A percentile compares a stretch with the other conserved stretches of the same genome.
These are phyloP conservation scores for Graphilbum fragrans DNA, from an alignment of 2,329 filamentous ascomycete species.

Conservation along the genomic window DNA sequence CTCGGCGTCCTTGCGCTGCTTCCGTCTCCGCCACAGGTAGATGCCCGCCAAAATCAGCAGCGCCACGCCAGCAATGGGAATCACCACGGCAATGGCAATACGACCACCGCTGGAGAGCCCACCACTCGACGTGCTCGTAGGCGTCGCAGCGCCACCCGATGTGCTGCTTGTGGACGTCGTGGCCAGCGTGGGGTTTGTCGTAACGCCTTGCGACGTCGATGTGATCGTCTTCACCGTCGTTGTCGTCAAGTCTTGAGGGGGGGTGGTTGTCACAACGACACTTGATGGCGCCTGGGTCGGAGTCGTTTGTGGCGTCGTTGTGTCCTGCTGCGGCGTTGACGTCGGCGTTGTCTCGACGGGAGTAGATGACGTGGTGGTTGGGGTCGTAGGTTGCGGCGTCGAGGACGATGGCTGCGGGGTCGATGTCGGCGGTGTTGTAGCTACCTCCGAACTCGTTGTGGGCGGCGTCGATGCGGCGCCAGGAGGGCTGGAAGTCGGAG, in stretches of 20 bases:
- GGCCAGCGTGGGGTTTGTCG: slow-evolving; percentile 13
- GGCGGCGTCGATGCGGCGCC: slow-evolving; percentile 8
- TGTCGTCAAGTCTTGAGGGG: slow-evolving; percentile 3
- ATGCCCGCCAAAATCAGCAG: slow-evolving; percentile 65
- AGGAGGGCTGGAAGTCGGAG: not conserved
- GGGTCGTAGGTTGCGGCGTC: slow-evolving; percentile 1
- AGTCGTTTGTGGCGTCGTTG: too few species aligned
- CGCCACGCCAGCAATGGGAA: slow-evolving; percentile 81
- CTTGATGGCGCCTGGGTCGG: not conserved
- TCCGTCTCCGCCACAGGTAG: slow-evolving; percentile 81
- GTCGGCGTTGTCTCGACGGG: slow-evolving; percentile 2
- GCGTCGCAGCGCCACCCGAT: slow-evolving; percentile 14
- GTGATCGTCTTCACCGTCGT: slow-evolving; percentile 11
- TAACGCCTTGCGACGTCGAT: slow-evolving; percentile 6
- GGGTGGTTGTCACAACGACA: not conserved
- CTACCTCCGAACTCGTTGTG: slow-evolving; percentile 7
- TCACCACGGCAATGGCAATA: slow-evolving; percentile 86
- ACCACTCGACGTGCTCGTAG: slow-evolving; percentile 16
- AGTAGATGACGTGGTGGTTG: slow-evolving; percentile 6
- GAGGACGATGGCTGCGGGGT: slow-evolving; percentile 11
- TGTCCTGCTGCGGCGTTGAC: not conserved
- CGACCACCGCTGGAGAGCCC: slow-evolving; percentile 52
- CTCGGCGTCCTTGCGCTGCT: slow-evolving; percentile 71
- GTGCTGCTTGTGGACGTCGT: slow-evolving; percentile 10
- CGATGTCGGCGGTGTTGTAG: slow-evolving; percentile 2